These are phyloP conservation scores for Gastrolobium bilobum DNA, from an alignment of 306 rosid genomes.

Conservation along the genomic window DNA sequence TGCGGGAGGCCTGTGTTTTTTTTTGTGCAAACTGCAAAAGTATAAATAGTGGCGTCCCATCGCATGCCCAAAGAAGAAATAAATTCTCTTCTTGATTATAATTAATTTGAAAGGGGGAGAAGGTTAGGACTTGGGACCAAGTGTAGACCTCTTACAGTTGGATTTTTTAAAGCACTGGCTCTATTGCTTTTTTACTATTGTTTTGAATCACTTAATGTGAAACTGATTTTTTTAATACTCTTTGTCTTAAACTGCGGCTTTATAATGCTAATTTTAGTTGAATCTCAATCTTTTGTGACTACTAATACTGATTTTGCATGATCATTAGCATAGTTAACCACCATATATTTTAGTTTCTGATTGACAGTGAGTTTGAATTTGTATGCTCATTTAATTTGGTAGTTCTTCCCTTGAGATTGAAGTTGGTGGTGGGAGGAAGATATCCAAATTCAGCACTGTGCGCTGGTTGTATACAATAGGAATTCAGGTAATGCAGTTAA, in stretches of 20 bases:
- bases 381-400: constrained; percentile 49
- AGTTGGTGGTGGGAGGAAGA: constrained; percentile 95
- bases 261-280: constrained; percentile 20
- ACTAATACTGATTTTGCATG: constrained; percentile 21
- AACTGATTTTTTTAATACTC: not conserved
- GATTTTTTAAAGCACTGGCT: constrained; percentile 27
- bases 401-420: constrained; percentile 92
- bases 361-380: constrained; percentile 5
- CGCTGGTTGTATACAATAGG: constrained; percentile 91
- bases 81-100: not conserved
- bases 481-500: constrained; percentile 72
- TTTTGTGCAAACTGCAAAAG: no score
- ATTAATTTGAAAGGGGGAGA: constrained; percentile 25
- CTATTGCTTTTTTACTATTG: constrained; percentile 15
- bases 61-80: not conserved
- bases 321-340: constrained; percentile 9
- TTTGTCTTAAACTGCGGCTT: not conserved
- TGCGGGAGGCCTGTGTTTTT: not conserved
- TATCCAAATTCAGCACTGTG: constrained; percentile 85
- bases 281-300: constrained; percentile 10
- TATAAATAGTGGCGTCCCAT: not conserved
- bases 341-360: constrained; percentile 35
- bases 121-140: constrained; percentile 16
- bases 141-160: not conserved
- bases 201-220: constrained; percentile 14